A percentile compares a stretch with the other conserved stretches of the same genome.
phyloP scores from a whole-genome alignment of 352 stramenopile species.

The Elongisporangium anandrum region DNA sequence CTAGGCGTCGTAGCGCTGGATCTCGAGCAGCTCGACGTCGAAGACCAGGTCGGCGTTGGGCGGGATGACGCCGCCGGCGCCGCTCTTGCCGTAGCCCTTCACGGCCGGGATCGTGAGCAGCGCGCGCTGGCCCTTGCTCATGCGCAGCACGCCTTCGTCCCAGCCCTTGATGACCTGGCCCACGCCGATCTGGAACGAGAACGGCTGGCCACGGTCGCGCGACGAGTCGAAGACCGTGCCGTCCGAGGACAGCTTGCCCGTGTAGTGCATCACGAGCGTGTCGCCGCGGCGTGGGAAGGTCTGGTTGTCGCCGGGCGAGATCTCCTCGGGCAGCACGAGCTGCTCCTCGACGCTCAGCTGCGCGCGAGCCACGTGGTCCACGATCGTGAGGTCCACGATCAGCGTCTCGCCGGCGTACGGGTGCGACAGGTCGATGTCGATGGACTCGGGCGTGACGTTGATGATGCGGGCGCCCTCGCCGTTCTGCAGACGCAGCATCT shows the following conservation, averaged over 20 bases:
- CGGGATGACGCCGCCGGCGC: slow-evolving; percentile 84
- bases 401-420: slow-evolving; percentile 78
- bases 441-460: slow-evolving; percentile 55
- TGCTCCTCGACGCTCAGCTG: slow-evolving; percentile 48
- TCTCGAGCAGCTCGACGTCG: slow-evolving; percentile 91
- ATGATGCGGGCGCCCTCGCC: slow-evolving; percentile 64
- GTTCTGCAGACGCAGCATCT: slow-evolving; percentile 53
- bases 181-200: slow-evolving; percentile 77
- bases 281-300: slow-evolving; percentile 68
- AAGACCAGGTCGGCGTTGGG: slow-evolving; percentile 93
- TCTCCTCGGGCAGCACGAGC: slow-evolving; percentile 69
- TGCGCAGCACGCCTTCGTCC: slow-evolving; percentile 94
- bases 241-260: slow-evolving; percentile 59
- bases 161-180: slow-evolving; percentile 93
- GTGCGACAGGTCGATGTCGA: slow-evolving; percentile 75
- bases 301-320: slow-evolving; percentile 50
- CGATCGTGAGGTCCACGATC: slow-evolving; percentile 62
- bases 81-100: slow-evolving; percentile 91
- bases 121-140: slow-evolving; percentile 93
- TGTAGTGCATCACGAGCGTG: slow-evolving; percentile 84
- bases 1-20: slow-evolving; percentile 21
- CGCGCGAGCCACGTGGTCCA: slow-evolving; percentile 46
- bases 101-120: slow-evolving; percentile 87
- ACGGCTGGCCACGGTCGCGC: slow-evolving; percentile 61
- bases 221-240: slow-evolving; percentile 79